Evolutionary conservation across 2,329 filamentous ascomycete genomes (phyloP).

Genomic region (Reticulascus tulasneorum): DNA sequence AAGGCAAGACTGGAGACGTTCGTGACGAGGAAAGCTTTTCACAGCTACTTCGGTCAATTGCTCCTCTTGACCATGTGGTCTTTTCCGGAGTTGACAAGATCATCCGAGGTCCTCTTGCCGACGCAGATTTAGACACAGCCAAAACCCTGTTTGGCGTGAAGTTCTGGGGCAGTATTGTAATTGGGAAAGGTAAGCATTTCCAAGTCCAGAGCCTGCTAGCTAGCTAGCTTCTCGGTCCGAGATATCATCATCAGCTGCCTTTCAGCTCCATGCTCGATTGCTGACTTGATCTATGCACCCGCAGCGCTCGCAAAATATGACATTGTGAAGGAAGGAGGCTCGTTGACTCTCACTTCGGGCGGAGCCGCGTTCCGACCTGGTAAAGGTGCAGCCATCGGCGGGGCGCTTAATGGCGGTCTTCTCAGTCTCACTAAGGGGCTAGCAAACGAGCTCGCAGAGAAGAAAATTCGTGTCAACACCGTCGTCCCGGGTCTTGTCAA

Average conservation of each 20-base stretch:
- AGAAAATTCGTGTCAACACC: constrained; percentile 25
- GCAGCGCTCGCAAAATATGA: constrained; percentile 30
- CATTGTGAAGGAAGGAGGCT: constrained; percentile 30
- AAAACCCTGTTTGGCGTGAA: constrained; percentile 33
- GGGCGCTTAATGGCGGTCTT: constrained; percentile 25
- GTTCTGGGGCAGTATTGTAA: constrained; percentile 33
- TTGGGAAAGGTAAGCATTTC: constrained; percentile 26
- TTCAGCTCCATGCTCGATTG: too few species aligned
- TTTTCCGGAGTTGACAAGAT: constrained; percentile 34
- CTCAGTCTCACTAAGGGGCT: constrained; percentile 22
- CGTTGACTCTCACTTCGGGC: constrained; percentile 33
- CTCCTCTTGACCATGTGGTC: constrained; percentile 32
- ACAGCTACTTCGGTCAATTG: constrained; percentile 23
- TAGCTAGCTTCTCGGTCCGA: too few species aligned
- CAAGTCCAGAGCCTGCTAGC: too few species aligned
- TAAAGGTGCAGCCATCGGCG: constrained; percentile 30
- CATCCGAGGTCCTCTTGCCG: constrained; percentile 29
- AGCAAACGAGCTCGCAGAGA: constrained; percentile 21
- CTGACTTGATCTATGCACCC: too few species aligned
- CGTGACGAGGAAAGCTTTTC: constrained; percentile 29
- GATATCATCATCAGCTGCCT: too few species aligned
- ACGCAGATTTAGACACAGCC: constrained; percentile 27
- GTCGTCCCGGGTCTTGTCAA: constrained; percentile 26
- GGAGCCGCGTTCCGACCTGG: constrained; percentile 29
- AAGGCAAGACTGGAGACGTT: constrained; percentile 28